Evolutionary conservation across 306 rosid species (phyloP), one percentile per base, ranked within the genome.

Genomic region (Datisca glomerata): DNA sequence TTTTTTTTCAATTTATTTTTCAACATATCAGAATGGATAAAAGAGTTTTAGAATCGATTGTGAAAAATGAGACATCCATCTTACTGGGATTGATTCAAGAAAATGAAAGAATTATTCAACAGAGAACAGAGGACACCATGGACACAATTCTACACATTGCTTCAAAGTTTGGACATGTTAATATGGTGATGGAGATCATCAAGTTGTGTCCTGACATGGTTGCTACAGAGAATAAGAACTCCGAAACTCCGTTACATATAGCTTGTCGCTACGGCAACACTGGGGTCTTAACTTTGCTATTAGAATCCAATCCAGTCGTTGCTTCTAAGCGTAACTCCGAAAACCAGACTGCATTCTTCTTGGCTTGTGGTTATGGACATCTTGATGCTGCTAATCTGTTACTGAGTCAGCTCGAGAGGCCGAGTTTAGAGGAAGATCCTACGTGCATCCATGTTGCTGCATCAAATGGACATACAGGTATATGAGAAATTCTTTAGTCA

Each of bases 231-330:
- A 73, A 84, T 33, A 73, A 73, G 54, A 56, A 55, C 24, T 29
- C 50, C 19, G 83, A 76, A 41, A 79, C 83, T 21, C 86, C 92
- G 7, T 35, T 79, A 45, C 86, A 79, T 17, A 86, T 73, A 45
- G 80, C 86, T 60, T 75, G 78, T 36, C 24, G 47, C 14, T 40
- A 42, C 40, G 86, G 79, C 40, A 66, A 65, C 45, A 59, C 43
- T 0, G 18, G 56, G 22, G 53, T 79, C 31, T 64, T 79, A 15
- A 63, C 46, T 60, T 39, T 73, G 52, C 69, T 84, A 7, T 22
- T 84, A 2, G 64, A 59, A 24, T 69, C 56, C 56, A 58, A 79
- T 51, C 60, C 72, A 0, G 42, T 8, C 10, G 78, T 73, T 32
- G 76, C 67, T 23, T 32, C 13, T 12, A 73, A 73, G 63, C 61